These are phyloP conservation scores for Xylaria multiplex DNA, from an alignment of 2,329 filamentous ascomycete genomes.

Conservation along the genomic window DNA sequence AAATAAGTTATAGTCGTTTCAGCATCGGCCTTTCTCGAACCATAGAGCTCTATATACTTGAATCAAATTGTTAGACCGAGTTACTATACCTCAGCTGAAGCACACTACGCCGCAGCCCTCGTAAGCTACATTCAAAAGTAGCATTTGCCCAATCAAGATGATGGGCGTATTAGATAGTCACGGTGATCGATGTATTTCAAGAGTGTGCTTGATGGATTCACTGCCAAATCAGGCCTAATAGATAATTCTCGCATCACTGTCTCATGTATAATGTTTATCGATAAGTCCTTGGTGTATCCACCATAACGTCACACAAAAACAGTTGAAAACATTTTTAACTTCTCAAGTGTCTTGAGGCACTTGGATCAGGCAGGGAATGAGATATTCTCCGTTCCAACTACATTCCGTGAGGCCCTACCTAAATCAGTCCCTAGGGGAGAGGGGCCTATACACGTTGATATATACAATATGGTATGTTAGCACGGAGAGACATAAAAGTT, in stretches of 20 bases:
- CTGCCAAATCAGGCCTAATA: not conserved
- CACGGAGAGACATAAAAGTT: not conserved
- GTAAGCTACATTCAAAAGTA: not conserved
- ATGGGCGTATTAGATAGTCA: not conserved
- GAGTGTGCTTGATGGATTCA: not conserved
- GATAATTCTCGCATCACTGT: not conserved
- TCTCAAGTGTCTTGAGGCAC: not conserved
- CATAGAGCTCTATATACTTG: too few relatives aligned
- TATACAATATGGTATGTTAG: not conserved
- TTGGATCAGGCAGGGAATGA: not conserved
- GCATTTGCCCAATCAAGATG: not conserved
- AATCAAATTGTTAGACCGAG: too few relatives aligned
- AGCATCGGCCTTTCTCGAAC: too few relatives aligned
- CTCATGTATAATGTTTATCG: too few relatives aligned
- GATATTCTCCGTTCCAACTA: not conserved
- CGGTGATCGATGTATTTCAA: not conserved
- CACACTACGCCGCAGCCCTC: not conserved
- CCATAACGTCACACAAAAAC: too few relatives aligned
- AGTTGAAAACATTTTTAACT: too few relatives aligned
- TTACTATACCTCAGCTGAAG: not conserved
- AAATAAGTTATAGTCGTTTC: too few relatives aligned
- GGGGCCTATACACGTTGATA: constrained; percentile 1
- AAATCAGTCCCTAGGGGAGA: not conserved
- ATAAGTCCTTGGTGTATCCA: too few relatives aligned
- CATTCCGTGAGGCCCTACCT: not conserved